These are phyloP conservation scores for Salvia miltiorrhiza DNA, from an alignment of 257 asterid genomes.

Conservation along the genomic window DNA sequence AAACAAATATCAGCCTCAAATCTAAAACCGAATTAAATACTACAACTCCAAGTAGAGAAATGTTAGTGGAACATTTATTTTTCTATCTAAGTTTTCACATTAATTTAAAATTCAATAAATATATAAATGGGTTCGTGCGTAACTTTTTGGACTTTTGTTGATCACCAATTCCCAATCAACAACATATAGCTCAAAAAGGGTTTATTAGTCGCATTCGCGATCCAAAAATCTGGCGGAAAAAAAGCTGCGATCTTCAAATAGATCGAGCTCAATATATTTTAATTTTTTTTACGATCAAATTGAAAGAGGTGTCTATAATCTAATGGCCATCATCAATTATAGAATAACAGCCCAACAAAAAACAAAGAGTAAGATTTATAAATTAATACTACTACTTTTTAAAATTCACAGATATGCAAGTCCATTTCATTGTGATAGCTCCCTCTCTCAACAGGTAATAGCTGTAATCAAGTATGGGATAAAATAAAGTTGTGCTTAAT, in stretches of 20 bases:
- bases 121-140: neutral
- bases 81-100: neutral
- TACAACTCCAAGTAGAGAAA: no score
- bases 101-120: neutral
- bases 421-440: constrained; percentile 13
- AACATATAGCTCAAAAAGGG: neutral
- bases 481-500: constrained; percentile 1
- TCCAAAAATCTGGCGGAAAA: constrained; percentile 17
- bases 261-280: neutral
- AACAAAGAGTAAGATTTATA: neutral
- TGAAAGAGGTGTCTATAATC: constrained; percentile 7
- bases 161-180: constrained; percentile 24
- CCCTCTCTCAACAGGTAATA: neutral
- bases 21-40: neutral
- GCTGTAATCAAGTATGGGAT: constrained; percentile 37
- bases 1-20: neutral
- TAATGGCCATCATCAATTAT: constrained; percentile 12
- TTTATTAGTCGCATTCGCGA: constrained; percentile 5
- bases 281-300: neutral
- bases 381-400: neutral
- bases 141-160: constrained; percentile 15
- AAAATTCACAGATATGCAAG: constrained; percentile 8
- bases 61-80: neutral
- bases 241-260: constrained; percentile 7
- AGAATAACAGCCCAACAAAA: neutral